Evolutionary conservation across 192 early-diverging fungal species (phyloP).

Genomic region (Dimargaris verticillata): DNA sequence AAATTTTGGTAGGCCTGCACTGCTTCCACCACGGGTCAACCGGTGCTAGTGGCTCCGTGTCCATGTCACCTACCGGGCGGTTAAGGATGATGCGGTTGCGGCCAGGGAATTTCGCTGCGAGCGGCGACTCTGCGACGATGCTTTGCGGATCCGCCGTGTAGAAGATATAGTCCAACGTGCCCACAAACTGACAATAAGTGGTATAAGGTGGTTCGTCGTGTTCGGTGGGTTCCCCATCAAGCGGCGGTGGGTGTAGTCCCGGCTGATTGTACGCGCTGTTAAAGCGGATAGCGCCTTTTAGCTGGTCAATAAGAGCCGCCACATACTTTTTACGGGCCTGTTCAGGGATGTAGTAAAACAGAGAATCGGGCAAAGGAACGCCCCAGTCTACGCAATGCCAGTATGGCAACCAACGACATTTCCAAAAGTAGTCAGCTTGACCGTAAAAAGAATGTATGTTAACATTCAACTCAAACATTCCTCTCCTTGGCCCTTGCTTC

Average conservation of each 20-base stretch:
- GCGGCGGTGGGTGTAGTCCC: not conserved
- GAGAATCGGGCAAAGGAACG: not conserved
- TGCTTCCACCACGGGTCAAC: not conserved
- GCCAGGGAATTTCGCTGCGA: not conserved
- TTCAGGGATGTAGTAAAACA: not conserved
- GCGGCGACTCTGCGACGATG: not conserved
- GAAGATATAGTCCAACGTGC: slow-evolving; percentile 8
- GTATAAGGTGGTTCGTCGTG: not conserved
- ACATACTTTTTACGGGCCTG: not conserved
- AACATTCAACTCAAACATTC: not conserved
- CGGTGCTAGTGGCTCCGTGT: not conserved
- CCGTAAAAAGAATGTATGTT: not conserved
- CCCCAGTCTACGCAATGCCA: not conserved
- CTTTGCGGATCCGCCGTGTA: not conserved
- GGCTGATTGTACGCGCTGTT: not conserved
- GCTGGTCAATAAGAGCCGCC: not conserved
- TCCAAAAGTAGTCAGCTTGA: not conserved
- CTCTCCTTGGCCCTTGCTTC: not conserved
- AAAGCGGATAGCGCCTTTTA: not conserved
- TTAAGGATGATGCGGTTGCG: not conserved
- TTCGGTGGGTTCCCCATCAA: not conserved
- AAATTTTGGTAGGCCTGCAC: not conserved
- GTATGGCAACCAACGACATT: no score
- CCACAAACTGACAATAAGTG: slow-evolving; percentile 10
- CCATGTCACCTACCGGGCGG: not conserved